phyloP scores from a whole-genome alignment of 2,329 filamentous ascomycete genomes.

The Thelonectria discophora region DNA sequence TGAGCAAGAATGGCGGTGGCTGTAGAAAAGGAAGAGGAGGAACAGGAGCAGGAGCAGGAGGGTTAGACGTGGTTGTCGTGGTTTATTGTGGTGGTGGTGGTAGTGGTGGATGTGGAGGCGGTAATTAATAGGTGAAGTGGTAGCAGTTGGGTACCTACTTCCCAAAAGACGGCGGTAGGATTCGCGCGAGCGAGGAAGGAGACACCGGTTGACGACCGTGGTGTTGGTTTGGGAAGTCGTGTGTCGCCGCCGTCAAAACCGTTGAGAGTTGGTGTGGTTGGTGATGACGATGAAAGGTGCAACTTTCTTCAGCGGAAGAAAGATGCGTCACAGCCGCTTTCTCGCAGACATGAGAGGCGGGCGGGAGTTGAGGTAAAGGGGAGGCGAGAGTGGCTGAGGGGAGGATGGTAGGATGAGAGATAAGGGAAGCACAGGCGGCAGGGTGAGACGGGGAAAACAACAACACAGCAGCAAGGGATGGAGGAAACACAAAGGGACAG shows the following conservation, averaged over 20 bases:
- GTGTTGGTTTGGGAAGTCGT: too few species aligned
- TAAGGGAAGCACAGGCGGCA: conserved; percentile 16
- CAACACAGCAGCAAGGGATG: neutral
- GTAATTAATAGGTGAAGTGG: too few species aligned
- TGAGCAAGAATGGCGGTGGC: neutral
- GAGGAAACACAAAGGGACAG: conserved; percentile 5
- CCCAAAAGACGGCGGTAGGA: too few species aligned
- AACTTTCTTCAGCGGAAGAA: neutral
- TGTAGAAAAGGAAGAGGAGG: neutral
- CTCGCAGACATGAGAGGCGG: neutral
- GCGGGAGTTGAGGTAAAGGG: conserved; percentile 16
- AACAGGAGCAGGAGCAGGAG: too few species aligned
- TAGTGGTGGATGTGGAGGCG: neutral
- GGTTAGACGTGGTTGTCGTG: too few species aligned
- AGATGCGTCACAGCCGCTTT: neutral
- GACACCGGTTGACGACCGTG: too few species aligned
- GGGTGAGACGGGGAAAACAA: neutral
- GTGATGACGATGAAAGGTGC: too few species aligned
- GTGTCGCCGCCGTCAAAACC: too few species aligned
- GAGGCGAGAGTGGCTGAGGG: conserved; percentile 23
- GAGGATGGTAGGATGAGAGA: conserved; percentile 25
- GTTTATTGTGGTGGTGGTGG: neutral
- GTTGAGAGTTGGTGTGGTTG: too few species aligned
- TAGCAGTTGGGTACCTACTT: neutral
- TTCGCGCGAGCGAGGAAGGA: too few species aligned